Evolutionary conservation across 441 rosid genomes (phyloP).

Genomic region (Populus hybrid): DNA sequence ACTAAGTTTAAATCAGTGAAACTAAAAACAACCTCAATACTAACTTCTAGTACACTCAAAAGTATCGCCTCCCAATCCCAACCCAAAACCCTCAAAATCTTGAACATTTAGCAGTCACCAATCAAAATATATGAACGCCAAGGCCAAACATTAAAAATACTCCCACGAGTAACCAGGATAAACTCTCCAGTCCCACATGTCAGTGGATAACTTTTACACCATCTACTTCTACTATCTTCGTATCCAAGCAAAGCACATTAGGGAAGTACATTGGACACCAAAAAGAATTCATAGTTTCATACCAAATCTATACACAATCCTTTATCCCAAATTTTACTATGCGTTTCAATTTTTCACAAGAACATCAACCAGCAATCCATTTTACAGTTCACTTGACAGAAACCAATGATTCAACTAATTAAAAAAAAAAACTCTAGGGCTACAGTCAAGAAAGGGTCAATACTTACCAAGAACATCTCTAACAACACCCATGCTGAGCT

Average conservation of each 20-base stretch:
- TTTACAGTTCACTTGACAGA: background rate
- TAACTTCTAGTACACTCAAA: too few species aligned
- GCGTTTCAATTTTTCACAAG: background rate
- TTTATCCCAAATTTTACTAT: background rate
- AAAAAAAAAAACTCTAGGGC: background rate
- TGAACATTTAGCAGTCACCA: too few species aligned
- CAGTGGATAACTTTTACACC: background rate
- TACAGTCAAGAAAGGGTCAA: background rate
- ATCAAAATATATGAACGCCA: too few species aligned
- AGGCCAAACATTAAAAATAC: too few species aligned
- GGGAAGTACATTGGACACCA: background rate
- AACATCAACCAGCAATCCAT: background rate
- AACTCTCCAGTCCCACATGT: too few species aligned
- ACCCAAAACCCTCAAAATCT: too few species aligned
- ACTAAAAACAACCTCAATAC: background rate
- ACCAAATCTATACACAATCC: background rate
- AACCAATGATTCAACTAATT: background rate
- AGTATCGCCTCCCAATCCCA: too few species aligned
- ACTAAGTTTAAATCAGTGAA: background rate
- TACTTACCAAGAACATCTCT: conserved; percentile 80
- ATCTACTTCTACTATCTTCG: background rate
- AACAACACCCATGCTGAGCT: conserved; percentile 73
- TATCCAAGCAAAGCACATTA: background rate
- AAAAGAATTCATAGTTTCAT: too few species aligned
- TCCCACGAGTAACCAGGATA: too few species aligned